These are phyloP conservation scores for Larix kaempferi DNA, from an alignment of 75 land plant species.

Conservation along the genomic window DNA sequence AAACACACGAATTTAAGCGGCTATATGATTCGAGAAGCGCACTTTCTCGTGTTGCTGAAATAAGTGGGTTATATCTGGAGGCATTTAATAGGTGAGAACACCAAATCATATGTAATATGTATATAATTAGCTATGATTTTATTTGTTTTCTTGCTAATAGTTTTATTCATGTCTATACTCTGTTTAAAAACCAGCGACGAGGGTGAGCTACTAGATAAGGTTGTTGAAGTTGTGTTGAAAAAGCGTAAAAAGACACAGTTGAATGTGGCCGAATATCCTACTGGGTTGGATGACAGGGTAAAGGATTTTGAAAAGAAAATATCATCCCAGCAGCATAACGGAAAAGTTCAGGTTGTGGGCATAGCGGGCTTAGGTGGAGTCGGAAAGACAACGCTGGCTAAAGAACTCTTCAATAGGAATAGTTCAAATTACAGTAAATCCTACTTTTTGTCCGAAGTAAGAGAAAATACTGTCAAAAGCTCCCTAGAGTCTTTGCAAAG, in stretches of 20 bases:
- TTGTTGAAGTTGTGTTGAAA: too few species aligned
- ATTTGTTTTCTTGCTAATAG: neutral
- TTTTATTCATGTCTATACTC: neutral
- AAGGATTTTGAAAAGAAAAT: neutral
- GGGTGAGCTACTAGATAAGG: neutral
- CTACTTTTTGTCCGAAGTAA: neutral
- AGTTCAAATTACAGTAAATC: neutral
- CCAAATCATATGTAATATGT: neutral
- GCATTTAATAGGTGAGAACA: neutral
- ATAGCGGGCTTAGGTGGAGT: neutral
- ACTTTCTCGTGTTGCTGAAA: too few species aligned
- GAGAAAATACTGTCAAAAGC: neutral
- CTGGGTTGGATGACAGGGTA: neutral
- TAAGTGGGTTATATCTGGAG: too few species aligned
- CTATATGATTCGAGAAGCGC: too few species aligned
- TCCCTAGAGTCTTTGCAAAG: neutral
- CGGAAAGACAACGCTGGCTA: neutral
- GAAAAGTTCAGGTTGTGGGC: neutral
- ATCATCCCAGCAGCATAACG: neutral
- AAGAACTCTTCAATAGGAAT: neutral
- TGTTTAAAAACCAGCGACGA: neutral
- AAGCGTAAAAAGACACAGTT: too few species aligned
- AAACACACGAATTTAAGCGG: too few species aligned
- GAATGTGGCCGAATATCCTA: too few species aligned
- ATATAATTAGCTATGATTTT: neutral